Conservation (phyloP, 768 basidiomycete genomes). For the Tricholoma terreum region DNA sequence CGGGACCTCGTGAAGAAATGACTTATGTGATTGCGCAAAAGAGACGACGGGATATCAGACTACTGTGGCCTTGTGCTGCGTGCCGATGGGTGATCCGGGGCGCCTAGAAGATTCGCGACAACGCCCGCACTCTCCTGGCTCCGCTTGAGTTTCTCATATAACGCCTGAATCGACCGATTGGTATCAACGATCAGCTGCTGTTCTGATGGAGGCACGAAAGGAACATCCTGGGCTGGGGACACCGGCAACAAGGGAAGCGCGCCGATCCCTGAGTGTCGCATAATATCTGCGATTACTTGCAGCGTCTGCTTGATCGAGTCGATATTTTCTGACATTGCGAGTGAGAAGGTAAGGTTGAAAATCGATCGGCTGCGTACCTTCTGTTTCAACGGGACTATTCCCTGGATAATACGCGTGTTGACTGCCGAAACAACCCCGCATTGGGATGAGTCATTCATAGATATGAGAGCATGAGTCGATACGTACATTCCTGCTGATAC, state of each 20-base stretch:
- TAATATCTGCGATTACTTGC: slow-evolving; percentile 40
- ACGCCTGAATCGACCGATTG: slow-evolving; percentile 37
- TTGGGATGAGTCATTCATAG: background rate
- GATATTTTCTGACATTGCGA: slow-evolving; percentile 39
- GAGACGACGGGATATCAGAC: too few relatives aligned
- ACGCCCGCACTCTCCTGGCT: slow-evolving; percentile 56
- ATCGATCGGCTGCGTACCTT: slow-evolving; percentile 34
- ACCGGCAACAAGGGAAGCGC: slow-evolving; percentile 51
- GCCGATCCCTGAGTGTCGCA: slow-evolving; percentile 63
- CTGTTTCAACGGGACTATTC: slow-evolving; percentile 50
- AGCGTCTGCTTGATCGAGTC: slow-evolving; percentile 50
- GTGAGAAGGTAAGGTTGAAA: background rate
- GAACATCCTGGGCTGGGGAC: slow-evolving; percentile 6
- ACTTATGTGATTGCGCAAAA: too few relatives aligned
- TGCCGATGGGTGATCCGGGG: slow-evolving; percentile 4
- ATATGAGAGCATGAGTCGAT: background rate
- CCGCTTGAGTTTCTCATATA: slow-evolving; percentile 51
- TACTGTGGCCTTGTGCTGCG: background rate
- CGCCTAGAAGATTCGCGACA: slow-evolving; percentile 36
- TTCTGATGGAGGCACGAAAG: slow-evolving; percentile 37
- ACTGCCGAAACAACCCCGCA: slow-evolving; percentile 25
- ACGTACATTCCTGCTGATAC: slow-evolving; percentile 55
- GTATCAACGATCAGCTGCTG: slow-evolving; percentile 43
- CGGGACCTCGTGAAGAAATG: too few relatives aligned
- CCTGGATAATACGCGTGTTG: slow-evolving; percentile 61